Percentiles rank a stretch among this genome's conserved stretches.
Evolutionary conservation across 257 asterid species (phyloP).

Genomic region (Solanum arcanum): DNA sequence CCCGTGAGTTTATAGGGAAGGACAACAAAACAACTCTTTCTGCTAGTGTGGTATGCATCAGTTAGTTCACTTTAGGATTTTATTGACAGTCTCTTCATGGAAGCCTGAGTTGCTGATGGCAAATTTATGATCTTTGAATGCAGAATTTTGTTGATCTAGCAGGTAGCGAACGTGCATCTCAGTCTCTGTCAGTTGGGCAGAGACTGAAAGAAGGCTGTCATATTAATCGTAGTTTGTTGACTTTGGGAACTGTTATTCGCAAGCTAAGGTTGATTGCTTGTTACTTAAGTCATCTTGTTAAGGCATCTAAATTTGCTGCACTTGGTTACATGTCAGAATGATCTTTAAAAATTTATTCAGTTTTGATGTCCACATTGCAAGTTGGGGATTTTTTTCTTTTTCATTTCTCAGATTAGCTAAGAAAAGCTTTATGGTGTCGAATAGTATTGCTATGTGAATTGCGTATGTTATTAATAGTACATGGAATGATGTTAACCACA

Average conservation of each 20-base stretch:
- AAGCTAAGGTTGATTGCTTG: slow-evolving; percentile 60
- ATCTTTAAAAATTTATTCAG: neutral
- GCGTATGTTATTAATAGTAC: neutral
- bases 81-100: neutral
- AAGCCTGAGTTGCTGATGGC: slow-evolving; percentile 1
- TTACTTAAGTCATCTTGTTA: neutral
- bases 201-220: slow-evolving; percentile 99
- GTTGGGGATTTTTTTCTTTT: neutral
- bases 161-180: slow-evolving; percentile 99
- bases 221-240: slow-evolving; percentile 93
- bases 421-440: neutral
- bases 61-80: slow-evolving; percentile 6
- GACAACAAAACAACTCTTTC: slow-evolving; percentile 93
- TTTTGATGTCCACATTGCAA: neutral
- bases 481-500: neutral
- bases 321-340: neutral
- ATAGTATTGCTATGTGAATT: neutral
- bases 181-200: slow-evolving; percentile 86
- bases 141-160: slow-evolving; percentile 99
- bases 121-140: slow-evolving; percentile 14
- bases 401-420: neutral
- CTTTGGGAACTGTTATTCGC: slow-evolving; percentile 90
- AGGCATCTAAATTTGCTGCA: neutral
- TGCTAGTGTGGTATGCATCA: slow-evolving; percentile 82
- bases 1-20: slow-evolving; percentile 93